A percentile compares a stretch with the other conserved stretches of the same genome.
These are phyloP conservation scores for Polygonum aviculare DNA, from an alignment of 148 eudicot genomes.

Conservation along the genomic window DNA sequence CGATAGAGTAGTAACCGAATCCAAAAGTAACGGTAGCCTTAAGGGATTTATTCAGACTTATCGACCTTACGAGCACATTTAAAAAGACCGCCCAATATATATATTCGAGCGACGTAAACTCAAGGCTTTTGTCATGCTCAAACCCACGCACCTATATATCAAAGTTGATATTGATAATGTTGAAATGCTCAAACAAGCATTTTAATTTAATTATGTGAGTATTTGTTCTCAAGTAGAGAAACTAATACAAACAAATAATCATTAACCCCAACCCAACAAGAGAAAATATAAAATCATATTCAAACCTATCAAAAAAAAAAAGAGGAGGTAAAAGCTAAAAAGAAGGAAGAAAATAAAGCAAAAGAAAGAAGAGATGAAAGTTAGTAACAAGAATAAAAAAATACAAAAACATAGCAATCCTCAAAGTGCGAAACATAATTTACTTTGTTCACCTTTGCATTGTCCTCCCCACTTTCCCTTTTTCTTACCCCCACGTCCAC, in stretches of 20 bases:
- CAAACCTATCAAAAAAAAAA: neutral
- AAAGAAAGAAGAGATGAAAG: neutral
- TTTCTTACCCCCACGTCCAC: slow-evolving; percentile 53
- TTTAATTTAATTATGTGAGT: too few relatives aligned
- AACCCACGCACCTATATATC: too few relatives aligned
- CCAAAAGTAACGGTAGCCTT: too few relatives aligned
- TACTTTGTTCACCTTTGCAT: neutral
- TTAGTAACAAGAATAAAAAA: neutral
- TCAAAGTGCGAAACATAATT: slow-evolving; percentile 8
- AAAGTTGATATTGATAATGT: too few relatives aligned
- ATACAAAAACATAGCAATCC: slow-evolving; percentile 2
- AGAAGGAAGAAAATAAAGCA: neutral
- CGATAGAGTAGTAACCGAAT: too few relatives aligned
- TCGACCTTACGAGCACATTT: too few relatives aligned
- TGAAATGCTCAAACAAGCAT: too few relatives aligned
- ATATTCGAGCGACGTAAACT: too few relatives aligned
- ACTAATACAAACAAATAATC: neutral
- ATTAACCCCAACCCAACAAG: neutral
- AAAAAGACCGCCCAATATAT: too few relatives aligned
- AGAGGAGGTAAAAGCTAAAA: neutral
- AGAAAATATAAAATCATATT: neutral
- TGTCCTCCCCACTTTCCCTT: slow-evolving; percentile 7
- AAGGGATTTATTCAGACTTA: too few relatives aligned
- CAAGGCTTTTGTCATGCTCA: too few relatives aligned
- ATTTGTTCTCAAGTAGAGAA: too few relatives aligned